Base-by-base conservation (phyloP, 1,284 basidiomycete genomes). In the Trametes sp. region DNA sequence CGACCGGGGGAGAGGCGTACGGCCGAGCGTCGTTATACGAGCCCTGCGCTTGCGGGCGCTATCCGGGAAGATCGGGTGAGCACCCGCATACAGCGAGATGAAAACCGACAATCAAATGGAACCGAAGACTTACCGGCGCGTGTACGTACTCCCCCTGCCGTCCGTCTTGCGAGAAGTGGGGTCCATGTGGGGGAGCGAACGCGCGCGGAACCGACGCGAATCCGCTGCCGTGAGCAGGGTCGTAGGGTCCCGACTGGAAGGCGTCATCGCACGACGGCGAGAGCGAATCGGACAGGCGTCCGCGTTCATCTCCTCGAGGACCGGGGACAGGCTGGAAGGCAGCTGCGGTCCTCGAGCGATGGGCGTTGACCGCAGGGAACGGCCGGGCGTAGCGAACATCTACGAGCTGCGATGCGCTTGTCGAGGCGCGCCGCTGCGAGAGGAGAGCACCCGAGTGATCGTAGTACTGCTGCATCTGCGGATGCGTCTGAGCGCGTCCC, bases 41-140 rank as follows among this genome's bases (percentile, higher is more conserved):
- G 21, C 14, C 7, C 8, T 16, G 29, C 19, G 48, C 14, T 10
- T 16, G 6, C 38, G 48, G 16, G 49, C 49, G 52, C 59, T 60
- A 46, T 54, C 59, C 59, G 59, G 49, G 46, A 60, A 60, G 36
- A 54, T 54, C 59, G 59, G 59, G 52, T 60, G n/a, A 60, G 59
- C 7, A 21, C 9, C 26, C 41, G 41, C 21, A 28, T 28, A 31
- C 19, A 41, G 58, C 38, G 13, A 59, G 36, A 26, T 35, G 41
- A 45, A 54, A 42, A 48, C 21, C 45, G 36, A 41, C 19, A 28
- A 41, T 49, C 59, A 48, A 45, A 24, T n/a, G 41, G 36, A 38
- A 44, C 38, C 50, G 16, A 42, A 42, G 36, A 57, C 56, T 33
- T 26, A 50, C 46, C 28, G 38, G n/a, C 42, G 26, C 26, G 21